These are phyloP conservation scores for Cutaneotrichosporon mucoides DNA, from an alignment of 1,284 basidiomycete species.

Conservation along the genomic window DNA sequence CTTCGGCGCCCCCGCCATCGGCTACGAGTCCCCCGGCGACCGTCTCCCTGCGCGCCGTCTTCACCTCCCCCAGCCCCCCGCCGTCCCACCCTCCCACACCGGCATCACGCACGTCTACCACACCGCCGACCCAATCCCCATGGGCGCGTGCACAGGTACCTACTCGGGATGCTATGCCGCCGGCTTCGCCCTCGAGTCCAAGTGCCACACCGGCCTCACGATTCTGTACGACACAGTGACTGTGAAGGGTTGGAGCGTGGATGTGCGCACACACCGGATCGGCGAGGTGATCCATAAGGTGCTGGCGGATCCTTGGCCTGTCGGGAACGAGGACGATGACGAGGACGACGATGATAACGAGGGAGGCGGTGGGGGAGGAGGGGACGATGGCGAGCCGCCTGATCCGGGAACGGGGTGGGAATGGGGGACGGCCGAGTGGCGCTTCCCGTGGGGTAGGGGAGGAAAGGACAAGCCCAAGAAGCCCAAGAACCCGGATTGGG, in stretches of 20 bases:
- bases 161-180: conserved; percentile 50
- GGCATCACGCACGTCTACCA: conserved; percentile 58
- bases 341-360: conserved; percentile 43
- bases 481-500: conserved; percentile 45
- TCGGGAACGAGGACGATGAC: conserved; percentile 47
- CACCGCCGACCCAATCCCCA: conserved; percentile 53
- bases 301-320: conserved; percentile 67
- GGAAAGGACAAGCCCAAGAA: conserved; percentile 32
- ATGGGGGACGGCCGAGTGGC: neutral
- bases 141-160: conserved; percentile 51
- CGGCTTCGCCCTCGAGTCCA: conserved; percentile 48
- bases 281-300: conserved; percentile 68
- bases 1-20: conserved; percentile 84
- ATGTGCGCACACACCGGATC: conserved; percentile 74
- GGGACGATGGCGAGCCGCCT: conserved; percentile 6
- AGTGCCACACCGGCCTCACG: conserved; percentile 77
- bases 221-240: conserved; percentile 85
- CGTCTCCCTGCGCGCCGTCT: conserved; percentile 75
- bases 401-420: conserved; percentile 9
- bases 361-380: conserved; percentile 14
- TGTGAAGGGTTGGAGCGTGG: conserved; percentile 73
- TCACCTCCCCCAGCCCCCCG: conserved; percentile 70
- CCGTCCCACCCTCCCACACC: conserved; percentile 40
- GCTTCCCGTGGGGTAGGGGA: conserved; percentile 16
- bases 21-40: conserved; percentile 91